Evolutionary conservation across 2,329 filamentous ascomycete species (phyloP).

Genomic region (Fusarium scirpi): DNA sequence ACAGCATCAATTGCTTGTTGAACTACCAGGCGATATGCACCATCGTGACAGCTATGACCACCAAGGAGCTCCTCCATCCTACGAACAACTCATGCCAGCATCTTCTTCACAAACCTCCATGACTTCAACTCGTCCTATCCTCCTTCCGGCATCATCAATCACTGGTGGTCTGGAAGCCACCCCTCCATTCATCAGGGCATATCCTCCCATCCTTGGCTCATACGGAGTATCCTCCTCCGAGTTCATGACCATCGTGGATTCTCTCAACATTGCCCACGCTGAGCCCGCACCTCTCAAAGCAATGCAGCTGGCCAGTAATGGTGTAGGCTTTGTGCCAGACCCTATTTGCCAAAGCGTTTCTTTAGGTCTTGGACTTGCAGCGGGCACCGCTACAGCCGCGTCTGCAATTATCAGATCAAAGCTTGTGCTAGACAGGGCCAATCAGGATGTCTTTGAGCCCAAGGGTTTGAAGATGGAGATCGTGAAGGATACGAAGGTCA

Average conservation of each 20-base stretch:
- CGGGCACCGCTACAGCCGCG: slow-evolving; percentile 11
- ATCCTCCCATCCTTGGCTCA: slow-evolving; percentile 7
- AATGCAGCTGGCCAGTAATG: slow-evolving; percentile 2
- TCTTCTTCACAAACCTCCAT: neutral
- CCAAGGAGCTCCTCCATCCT: neutral
- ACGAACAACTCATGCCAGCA: neutral
- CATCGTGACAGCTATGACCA: neutral
- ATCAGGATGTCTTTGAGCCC: slow-evolving; percentile 1
- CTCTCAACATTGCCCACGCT: slow-evolving; percentile 8
- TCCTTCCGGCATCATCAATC: no score
- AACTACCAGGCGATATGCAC: neutral
- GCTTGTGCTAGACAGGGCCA: neutral
- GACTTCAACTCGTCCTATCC: neutral
- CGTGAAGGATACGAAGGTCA: slow-evolving; percentile 10
- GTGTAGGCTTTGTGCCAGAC: slow-evolving; percentile 12
- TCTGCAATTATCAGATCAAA: slow-evolving; percentile 19
- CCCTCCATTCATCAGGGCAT: slow-evolving; percentile 18
- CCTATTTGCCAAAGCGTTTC: slow-evolving; percentile 15
- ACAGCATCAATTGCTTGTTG: neutral
- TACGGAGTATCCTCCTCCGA: slow-evolving; percentile 2
- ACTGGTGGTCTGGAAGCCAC: slow-evolving; percentile 2
- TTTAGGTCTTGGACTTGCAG: slow-evolving; percentile 10
- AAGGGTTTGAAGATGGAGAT: slow-evolving; percentile 20
- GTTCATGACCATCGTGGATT: slow-evolving; percentile 1
- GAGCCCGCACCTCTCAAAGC: slow-evolving; percentile 14